Evolutionary conservation across 805 yeast genomes (phyloP).

Genomic region (Candida nitratophila): DNA sequence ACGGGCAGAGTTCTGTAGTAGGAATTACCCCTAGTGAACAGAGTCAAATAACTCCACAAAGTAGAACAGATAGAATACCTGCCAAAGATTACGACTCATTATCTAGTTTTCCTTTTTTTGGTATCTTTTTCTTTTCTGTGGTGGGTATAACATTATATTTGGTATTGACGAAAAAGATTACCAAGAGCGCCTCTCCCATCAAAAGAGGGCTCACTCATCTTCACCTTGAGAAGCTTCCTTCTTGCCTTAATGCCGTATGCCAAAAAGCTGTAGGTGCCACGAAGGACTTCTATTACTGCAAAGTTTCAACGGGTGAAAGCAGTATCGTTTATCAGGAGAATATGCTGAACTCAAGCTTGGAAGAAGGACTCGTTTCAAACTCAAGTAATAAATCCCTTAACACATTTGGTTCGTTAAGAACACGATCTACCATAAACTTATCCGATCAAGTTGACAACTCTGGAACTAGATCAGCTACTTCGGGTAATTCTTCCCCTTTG

Average conservation of each 20-base stretch:
- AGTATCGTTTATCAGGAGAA: conserved; percentile 8
- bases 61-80: not conserved
- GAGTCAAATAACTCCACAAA: conserved; percentile 1
- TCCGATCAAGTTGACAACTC: not conserved
- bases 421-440: conserved; percentile 22
- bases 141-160: conserved; percentile 8
- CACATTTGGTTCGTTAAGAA: conserved; percentile 9
- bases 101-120: conserved; percentile 3
- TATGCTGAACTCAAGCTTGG: conserved; percentile 6
- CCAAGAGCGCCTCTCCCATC: not conserved
- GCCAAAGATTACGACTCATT: conserved; percentile 1
- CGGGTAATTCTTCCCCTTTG: not conserved
- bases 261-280: not conserved
- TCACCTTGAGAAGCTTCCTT: not conserved
- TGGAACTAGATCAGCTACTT: not conserved
- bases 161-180: conserved; percentile 5
- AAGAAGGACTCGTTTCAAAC: conserved; percentile 9
- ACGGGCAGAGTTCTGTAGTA: conserved; percentile 8
- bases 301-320: conserved; percentile 10
- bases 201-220: not conserved
- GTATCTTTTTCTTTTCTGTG: conserved; percentile 8
- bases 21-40: conserved; percentile 36
- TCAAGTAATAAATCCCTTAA: not conserved
- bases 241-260: conserved; percentile 2
- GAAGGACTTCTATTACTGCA: conserved; percentile 7